Evolutionary conservation across 768 basidiomycete genomes (phyloP).

Genomic region (Kwoniella sp.): DNA sequence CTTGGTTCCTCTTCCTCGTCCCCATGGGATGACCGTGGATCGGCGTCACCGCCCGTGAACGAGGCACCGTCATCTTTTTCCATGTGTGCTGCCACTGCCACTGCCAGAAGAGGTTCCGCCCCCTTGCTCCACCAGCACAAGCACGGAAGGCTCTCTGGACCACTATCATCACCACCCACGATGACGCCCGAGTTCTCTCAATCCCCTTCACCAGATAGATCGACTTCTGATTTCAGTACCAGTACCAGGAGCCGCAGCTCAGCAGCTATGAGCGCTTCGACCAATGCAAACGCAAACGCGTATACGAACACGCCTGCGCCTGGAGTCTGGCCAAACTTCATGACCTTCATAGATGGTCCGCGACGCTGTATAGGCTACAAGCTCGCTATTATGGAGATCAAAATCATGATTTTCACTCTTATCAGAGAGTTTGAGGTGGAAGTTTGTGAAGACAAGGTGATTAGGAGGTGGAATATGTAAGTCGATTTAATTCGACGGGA

Average conservation of each 20-base stretch:
- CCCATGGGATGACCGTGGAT: too few relatives aligned
- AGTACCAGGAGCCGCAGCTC: too few relatives aligned
- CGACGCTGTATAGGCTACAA: constrained; percentile 40
- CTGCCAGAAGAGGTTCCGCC: background rate
- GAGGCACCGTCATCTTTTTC: too few relatives aligned
- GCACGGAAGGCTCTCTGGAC: background rate
- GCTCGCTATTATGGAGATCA: constrained; percentile 36
- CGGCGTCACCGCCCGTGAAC: too few relatives aligned
- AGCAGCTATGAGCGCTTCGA: background rate
- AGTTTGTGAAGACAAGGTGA: constrained; percentile 13
- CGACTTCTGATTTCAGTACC: too few relatives aligned
- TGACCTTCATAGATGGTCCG: constrained; percentile 43
- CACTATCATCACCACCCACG: background rate
- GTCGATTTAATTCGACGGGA: too few relatives aligned
- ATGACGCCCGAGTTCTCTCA: too few relatives aligned
- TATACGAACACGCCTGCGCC: constrained; percentile 13
- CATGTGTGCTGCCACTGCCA: background rate
- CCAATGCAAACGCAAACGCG: background rate
- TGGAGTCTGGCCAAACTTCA: constrained; percentile 34
- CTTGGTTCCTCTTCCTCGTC: background rate
- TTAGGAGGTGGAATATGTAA: constrained; percentile 39
- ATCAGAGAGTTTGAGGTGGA: constrained; percentile 32
- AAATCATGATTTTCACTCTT: constrained; percentile 31
- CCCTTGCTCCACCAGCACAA: background rate
- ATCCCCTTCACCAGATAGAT: too few relatives aligned